phyloP scores from a whole-genome alignment of 2,329 filamentous ascomycete genomes.

The Pezicula carpinea region DNA sequence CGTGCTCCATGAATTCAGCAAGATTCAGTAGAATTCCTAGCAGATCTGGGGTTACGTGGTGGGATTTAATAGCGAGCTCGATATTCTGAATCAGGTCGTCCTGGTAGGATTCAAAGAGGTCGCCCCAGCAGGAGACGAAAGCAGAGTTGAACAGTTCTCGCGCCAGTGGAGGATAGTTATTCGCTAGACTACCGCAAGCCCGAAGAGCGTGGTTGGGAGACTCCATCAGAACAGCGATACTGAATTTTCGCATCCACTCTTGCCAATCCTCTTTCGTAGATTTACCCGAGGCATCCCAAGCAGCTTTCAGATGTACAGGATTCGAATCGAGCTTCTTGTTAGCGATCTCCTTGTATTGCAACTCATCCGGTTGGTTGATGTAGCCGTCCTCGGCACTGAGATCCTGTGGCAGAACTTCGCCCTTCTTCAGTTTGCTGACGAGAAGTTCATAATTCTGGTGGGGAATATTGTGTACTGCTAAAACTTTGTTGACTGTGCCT shows the following conservation, averaged over 20 bases:
- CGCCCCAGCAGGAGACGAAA: slow-evolving; percentile 98
- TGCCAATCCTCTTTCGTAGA: slow-evolving; percentile 99
- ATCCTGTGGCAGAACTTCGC: slow-evolving; percentile 91
- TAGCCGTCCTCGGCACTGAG: slow-evolving; percentile 83
- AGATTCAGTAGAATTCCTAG: slow-evolving; percentile 91
- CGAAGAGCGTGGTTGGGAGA: slow-evolving; percentile 93
- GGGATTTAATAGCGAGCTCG: slow-evolving; percentile 89
- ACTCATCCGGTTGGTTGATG: slow-evolving; percentile 72
- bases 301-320: slow-evolving; percentile 91
- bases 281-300: slow-evolving; percentile 95
- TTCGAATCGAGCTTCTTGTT: slow-evolving; percentile 97
- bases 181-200: slow-evolving; percentile 87
- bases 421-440: slow-evolving; percentile 88
- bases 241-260: slow-evolving; percentile 96
- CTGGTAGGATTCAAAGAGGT: slow-evolving; percentile 89
- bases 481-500: slow-evolving; percentile 83
- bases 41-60: slow-evolving; percentile 93
- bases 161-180: slow-evolving; percentile 85
- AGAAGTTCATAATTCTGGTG: slow-evolving; percentile 91
- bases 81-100: slow-evolving; percentile 95
- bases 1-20: slow-evolving; percentile 99
- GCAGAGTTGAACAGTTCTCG: slow-evolving; percentile 97
- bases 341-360: slow-evolving; percentile 74
- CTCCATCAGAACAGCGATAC: slow-evolving; percentile 89
- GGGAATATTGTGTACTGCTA: slow-evolving; percentile 74